Conservation (phyloP, 768 basidiomycete genomes). For the Agaricus sinodeliciosus region DNA sequence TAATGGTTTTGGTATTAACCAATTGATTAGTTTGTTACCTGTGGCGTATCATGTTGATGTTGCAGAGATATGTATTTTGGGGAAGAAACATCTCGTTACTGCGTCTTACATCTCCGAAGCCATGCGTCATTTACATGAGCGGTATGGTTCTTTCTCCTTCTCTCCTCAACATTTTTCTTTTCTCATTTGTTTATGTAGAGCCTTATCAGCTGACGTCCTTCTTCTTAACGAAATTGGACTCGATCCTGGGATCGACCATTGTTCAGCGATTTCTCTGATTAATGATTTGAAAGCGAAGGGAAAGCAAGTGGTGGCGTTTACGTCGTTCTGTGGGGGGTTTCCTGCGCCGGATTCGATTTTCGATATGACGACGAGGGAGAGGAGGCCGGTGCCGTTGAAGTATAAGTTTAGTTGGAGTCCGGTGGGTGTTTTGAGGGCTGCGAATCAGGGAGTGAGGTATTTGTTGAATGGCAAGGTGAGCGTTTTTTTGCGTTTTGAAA, state of each 20-base stretch:
- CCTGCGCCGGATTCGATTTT: slow-evolving; percentile 60
- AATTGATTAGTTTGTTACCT: slow-evolving; percentile 63
- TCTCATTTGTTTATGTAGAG: slow-evolving; percentile 21
- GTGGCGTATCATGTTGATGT: slow-evolving; percentile 64
- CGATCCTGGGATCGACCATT: slow-evolving; percentile 87
- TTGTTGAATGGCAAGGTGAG: slow-evolving; percentile 53
- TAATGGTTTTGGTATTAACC: background rate
- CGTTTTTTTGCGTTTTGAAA: too few relatives aligned
- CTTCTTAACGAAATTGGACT: slow-evolving; percentile 87
- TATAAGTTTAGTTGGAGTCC: slow-evolving; percentile 97
- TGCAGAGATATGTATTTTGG: slow-evolving; percentile 66
- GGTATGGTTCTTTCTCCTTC: slow-evolving; percentile 31
- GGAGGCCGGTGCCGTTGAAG: slow-evolving; percentile 58
- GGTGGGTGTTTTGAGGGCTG: slow-evolving; percentile 77
- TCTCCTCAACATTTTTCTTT: background rate
- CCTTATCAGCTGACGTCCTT: slow-evolving; percentile 58
- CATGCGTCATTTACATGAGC: slow-evolving; percentile 60
- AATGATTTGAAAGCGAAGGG: slow-evolving; percentile 40
- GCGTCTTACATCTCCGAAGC: slow-evolving; percentile 83
- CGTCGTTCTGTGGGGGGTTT: slow-evolving; percentile 89
- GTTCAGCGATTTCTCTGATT: slow-evolving; percentile 73
- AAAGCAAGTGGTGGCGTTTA: slow-evolving; percentile 64
- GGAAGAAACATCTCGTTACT: slow-evolving; percentile 75
- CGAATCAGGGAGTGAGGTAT: slow-evolving; percentile 65
- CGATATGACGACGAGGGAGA: slow-evolving; percentile 9